A percentile compares a stretch with the other conserved stretches of the same genome.
Conservation (phyloP, 441 rosid genomes). For the Corymbia citriodora region DNA sequence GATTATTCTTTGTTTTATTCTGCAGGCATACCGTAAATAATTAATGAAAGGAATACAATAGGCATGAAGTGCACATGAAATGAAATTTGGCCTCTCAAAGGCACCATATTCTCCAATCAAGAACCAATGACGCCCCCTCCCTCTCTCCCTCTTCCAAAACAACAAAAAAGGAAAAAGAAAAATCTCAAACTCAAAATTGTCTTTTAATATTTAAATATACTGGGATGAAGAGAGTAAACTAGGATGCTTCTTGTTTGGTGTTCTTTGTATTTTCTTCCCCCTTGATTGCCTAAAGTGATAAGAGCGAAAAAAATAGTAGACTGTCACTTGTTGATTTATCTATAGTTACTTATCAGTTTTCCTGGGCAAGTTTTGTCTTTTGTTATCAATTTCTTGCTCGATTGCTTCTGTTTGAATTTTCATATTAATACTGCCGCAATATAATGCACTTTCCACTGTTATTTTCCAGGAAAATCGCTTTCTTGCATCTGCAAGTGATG, state of each 20-base stretch:
- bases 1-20: background rate
- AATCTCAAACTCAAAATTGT: background rate
- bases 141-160: too few species aligned
- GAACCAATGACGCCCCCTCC: too few species aligned
- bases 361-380: background rate
- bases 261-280: background rate
- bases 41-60: background rate
- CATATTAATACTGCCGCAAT: background rate
- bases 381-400: background rate
- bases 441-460: background rate
- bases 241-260: background rate
- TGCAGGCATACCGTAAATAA: background rate
- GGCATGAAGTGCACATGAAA: background rate
- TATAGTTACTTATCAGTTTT: background rate
- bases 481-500: constrained; percentile 88
- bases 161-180: background rate
- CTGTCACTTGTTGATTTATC: background rate
- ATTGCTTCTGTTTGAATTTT: background rate
- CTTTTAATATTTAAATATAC: background rate
- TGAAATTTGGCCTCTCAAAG: background rate
- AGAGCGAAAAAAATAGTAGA: background rate
- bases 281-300: background rate
- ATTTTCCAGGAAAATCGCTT: constrained; percentile 45
- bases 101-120: background rate
- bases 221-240: background rate